A percentile compares a stretch with the other conserved stretches of the same genome.
phyloP scores from a whole-genome alignment of 2,329 filamentous ascomycete species.

The Diplodia seriata region DNA sequence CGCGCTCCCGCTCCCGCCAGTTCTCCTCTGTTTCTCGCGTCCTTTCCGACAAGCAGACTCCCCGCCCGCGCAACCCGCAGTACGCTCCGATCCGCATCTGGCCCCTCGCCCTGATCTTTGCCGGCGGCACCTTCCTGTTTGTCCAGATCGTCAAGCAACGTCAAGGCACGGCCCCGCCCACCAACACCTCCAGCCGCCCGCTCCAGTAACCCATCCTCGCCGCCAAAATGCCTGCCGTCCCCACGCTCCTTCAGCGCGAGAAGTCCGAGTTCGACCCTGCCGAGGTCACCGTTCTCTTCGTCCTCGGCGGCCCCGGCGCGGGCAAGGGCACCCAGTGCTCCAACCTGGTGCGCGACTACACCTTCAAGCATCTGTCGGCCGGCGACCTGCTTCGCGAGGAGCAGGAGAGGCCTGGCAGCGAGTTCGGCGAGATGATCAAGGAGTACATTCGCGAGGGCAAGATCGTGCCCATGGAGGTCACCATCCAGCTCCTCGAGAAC shows the following conservation, averaged over 20 bases:
- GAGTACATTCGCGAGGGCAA: conserved; percentile 91
- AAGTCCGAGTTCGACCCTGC: conserved; percentile 75
- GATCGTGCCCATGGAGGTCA: conserved; percentile 99
- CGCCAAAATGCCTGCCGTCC: conserved; percentile 24
- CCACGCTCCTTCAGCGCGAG: conserved; percentile 51
- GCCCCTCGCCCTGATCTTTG: conserved; percentile 58
- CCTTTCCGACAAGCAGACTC: conserved; percentile 33
- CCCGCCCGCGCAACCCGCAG: conserved; percentile 39
- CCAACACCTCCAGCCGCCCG: conserved; percentile 32
- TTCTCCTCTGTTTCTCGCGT: conserved; percentile 39
- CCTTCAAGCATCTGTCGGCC: conserved; percentile 91
- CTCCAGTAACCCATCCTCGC: conserved; percentile 1
- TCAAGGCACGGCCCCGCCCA: conserved; percentile 43
- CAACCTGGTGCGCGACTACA: conserved; percentile 84
- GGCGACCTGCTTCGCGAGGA: conserved; percentile 94
- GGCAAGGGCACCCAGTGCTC: conserved; percentile 97
- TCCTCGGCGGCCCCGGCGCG: conserved; percentile 92
- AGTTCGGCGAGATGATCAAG: conserved; percentile 93
- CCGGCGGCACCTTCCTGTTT: conserved; percentile 54
- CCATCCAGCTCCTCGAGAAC: conserved; percentile 90
- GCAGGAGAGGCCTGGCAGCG: conserved; percentile 81
- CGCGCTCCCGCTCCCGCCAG: conserved; percentile 35
- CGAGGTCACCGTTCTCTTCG: conserved; percentile 91
- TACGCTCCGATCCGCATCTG: conserved; percentile 51
- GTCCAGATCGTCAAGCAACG: conserved; percentile 55